These are phyloP conservation scores for Ophiobolus disseminans DNA, from an alignment of 2,329 filamentous ascomycete species.

Conservation along the genomic window DNA sequence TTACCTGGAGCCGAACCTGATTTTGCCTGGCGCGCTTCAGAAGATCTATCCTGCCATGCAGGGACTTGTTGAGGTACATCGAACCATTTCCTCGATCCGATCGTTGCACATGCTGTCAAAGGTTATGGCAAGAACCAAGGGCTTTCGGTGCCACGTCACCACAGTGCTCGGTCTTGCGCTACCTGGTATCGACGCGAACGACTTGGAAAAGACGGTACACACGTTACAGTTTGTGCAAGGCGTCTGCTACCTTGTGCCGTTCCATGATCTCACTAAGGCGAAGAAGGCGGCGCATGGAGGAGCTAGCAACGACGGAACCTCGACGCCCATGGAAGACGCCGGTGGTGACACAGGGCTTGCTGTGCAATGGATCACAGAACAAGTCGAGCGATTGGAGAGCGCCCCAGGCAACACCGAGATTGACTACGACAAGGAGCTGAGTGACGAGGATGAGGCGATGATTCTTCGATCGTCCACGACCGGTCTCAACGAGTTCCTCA, in stretches of 20 bases:
- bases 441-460: slow-evolving; percentile 82
- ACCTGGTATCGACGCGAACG: slow-evolving; percentile 96
- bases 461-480: slow-evolving; percentile 94
- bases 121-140: slow-evolving; percentile 89
- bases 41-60: slow-evolving; percentile 97
- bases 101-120: slow-evolving; percentile 91
- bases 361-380: slow-evolving; percentile 89
- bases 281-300: slow-evolving; percentile 32
- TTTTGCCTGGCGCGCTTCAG: slow-evolving; percentile 90
- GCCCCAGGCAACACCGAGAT: slow-evolving; percentile 86
- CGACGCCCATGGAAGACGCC: slow-evolving; percentile 43
- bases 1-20: slow-evolving; percentile 87
- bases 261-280: slow-evolving; percentile 77
- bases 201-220: slow-evolving; percentile 94
- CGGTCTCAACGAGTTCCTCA: slow-evolving; percentile 89
- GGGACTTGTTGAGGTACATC: slow-evolving; percentile 94
- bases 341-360: slow-evolving; percentile 65
- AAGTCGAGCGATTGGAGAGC: slow-evolving; percentile 91
- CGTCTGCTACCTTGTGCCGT: slow-evolving; percentile 94
- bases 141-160: slow-evolving; percentile 95
- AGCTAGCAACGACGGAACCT: slow-evolving; percentile 30
- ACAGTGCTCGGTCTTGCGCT: slow-evolving; percentile 90
- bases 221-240: slow-evolving; percentile 95
- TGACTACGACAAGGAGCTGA: slow-evolving; percentile 82
- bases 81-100: slow-evolving; percentile 91